Percentiles rank a stretch among this genome's conserved stretches.
These are phyloP conservation scores for Gossypium trilobum DNA, from an alignment of 441 rosid species.

Conservation along the genomic window DNA sequence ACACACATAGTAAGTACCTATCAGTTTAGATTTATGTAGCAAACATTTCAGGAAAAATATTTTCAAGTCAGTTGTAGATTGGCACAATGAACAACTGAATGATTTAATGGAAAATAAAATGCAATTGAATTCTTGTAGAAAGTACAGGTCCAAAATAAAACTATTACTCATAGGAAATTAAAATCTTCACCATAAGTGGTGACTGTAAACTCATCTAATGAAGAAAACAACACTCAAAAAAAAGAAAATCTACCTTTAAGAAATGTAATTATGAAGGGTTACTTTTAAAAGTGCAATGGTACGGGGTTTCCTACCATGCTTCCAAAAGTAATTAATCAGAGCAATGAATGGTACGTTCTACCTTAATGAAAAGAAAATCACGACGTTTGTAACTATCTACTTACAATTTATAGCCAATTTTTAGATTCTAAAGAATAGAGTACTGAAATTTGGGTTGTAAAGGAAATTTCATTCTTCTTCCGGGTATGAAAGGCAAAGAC, in stretches of 20 bases:
- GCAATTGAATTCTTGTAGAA: background rate
- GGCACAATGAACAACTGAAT: background rate
- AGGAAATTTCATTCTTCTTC: background rate
- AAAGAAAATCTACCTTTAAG: background rate
- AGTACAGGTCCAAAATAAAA: no score
- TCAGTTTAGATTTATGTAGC: background rate
- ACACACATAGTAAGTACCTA: background rate
- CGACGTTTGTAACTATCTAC: no score
- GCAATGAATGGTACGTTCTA: background rate
- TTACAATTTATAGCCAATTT: background rate
- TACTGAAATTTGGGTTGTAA: background rate
- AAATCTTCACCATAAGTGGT: no score
- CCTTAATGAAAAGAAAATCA: background rate
- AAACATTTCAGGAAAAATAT: background rate
- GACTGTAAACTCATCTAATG: no score
- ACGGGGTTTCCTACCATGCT: background rate
- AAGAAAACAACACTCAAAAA: no score
- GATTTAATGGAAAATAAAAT: conserved; percentile 1
- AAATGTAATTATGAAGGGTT: background rate
- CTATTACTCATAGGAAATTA: no score
- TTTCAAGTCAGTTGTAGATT: background rate
- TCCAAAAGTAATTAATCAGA: background rate
- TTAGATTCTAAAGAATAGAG: background rate
- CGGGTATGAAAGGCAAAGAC: background rate
- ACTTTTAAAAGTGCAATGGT: background rate